Evolutionary conservation across 2,329 filamentous ascomycete species (phyloP).

Genomic region (Penicillium sp.): DNA sequence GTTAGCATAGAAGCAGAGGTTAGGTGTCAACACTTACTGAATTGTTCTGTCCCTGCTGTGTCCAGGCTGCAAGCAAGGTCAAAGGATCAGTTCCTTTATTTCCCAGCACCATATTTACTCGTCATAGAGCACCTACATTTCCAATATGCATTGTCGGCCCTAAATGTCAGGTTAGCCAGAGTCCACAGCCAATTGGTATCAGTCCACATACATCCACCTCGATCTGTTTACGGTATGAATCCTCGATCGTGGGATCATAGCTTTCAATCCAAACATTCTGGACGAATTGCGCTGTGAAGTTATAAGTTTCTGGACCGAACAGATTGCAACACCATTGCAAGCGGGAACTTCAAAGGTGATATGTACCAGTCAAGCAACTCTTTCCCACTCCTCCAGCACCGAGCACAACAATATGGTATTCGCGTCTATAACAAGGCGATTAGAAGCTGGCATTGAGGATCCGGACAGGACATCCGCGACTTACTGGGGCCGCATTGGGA

Average conservation of each 20-base stretch:
- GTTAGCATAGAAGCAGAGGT: slow-evolving; percentile 15
- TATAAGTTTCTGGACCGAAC: slow-evolving; percentile 10
- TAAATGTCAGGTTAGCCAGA: slow-evolving; percentile 37
- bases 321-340: background rate
- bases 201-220: slow-evolving; percentile 72
- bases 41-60: slow-evolving; percentile 87
- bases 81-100: background rate
- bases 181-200: background rate
- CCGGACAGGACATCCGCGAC: slow-evolving; percentile 11
- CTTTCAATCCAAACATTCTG: slow-evolving; percentile 93
- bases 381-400: slow-evolving; percentile 86
- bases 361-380: slow-evolving; percentile 78
- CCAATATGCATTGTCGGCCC: slow-evolving; percentile 81
- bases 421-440: slow-evolving; percentile 50
- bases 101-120: background rate
- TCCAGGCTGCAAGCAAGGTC: slow-evolving; percentile 57
- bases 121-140: slow-evolving; percentile 61
- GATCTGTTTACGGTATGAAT: slow-evolving; percentile 81
- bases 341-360: background rate
- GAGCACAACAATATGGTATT: slow-evolving; percentile 77
- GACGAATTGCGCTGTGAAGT: slow-evolving; percentile 71
- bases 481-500: slow-evolving; percentile 37
- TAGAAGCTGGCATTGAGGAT: slow-evolving; percentile 15
- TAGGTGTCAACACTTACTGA: slow-evolving; percentile 58
- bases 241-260: slow-evolving; percentile 83